phyloP scores from a whole-genome alignment of 2,329 filamentous ascomycete genomes.

The Westerdykella ornata region DNA sequence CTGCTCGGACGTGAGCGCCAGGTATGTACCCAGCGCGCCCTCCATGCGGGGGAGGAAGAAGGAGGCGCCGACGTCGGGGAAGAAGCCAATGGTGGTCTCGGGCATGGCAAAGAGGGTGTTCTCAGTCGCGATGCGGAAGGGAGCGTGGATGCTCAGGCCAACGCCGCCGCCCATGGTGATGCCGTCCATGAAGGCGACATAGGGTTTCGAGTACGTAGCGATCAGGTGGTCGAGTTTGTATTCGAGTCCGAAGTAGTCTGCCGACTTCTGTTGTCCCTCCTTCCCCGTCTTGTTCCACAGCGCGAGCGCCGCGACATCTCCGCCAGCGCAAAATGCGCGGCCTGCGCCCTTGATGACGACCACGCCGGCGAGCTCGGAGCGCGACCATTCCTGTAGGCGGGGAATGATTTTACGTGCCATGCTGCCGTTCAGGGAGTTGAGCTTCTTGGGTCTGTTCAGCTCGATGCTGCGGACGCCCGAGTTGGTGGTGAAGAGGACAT shows the following conservation, averaged over 20 bases:
- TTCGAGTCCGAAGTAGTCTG: conserved; percentile 87
- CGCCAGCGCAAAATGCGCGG: conserved; percentile 83
- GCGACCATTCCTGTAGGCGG: conserved; percentile 84
- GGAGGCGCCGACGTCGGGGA: conserved; percentile 92
- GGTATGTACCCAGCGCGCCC: conserved; percentile 80
- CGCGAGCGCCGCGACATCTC: conserved; percentile 78
- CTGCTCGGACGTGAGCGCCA: conserved; percentile 82
- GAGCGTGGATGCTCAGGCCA: conserved; percentile 87
- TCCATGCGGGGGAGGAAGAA: conserved; percentile 93
- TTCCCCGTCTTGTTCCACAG: conserved; percentile 60
- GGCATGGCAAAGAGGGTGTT: conserved; percentile 96
- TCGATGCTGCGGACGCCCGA: conserved; percentile 89
- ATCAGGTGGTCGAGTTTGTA: conserved; percentile 95
- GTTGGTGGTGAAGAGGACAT: conserved; percentile 84
- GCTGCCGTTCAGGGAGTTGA: conserved; percentile 86
- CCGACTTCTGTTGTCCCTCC: conserved; percentile 66
- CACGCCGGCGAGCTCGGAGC: conserved; percentile 89
- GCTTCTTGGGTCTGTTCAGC: conserved; percentile 86
- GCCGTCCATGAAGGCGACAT: conserved; percentile 92
- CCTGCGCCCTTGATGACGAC: conserved; percentile 88
- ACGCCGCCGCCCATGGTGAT: conserved; percentile 98
- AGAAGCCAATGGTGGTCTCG: conserved; percentile 96
- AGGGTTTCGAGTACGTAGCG: conserved; percentile 87
- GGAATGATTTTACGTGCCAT: conserved; percentile 95
- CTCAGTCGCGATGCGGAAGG: conserved; percentile 94